Evolutionary conservation across 1,284 basidiomycete species (phyloP).

Genomic region (Cryptococcus sp.): DNA sequence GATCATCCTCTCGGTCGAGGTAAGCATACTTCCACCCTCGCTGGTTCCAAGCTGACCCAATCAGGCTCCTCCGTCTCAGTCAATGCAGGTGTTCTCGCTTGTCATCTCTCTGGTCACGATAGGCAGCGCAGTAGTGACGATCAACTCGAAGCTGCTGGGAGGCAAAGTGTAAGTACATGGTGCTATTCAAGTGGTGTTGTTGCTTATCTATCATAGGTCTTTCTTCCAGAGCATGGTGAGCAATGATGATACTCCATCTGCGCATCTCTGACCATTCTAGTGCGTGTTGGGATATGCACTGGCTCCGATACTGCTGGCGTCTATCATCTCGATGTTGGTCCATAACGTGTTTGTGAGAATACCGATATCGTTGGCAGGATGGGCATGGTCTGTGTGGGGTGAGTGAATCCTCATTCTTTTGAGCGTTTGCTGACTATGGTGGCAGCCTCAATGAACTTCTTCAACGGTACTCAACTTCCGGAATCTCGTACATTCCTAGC

Average conservation of each 20-base stretch:
- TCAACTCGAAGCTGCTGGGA: conserved; percentile 93
- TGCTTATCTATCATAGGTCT: conserved; percentile 55
- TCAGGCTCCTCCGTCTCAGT: conserved; percentile 76
- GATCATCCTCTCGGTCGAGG: conserved; percentile 83
- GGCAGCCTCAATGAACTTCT: conserved; percentile 83
- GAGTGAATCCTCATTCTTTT: conserved; percentile 26
- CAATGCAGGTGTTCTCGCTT: conserved; percentile 82
- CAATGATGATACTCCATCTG: background rate
- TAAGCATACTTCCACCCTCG: conserved; percentile 43
- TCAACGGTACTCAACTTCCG: conserved; percentile 87
- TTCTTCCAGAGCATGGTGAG: conserved; percentile 81
- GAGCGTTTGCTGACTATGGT: background rate
- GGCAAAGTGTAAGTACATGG: conserved; percentile 73
- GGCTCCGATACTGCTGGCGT: conserved; percentile 82
- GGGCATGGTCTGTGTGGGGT: conserved; percentile 97
- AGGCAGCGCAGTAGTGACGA: conserved; percentile 79
- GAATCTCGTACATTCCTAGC: conserved; percentile 80
- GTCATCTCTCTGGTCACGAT: conserved; percentile 86
- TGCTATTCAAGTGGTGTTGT: too few relatives aligned
- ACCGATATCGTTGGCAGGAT: conserved; percentile 74
- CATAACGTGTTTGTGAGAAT: conserved; percentile 77
- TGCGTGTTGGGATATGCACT: conserved; percentile 88
- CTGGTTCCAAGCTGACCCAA: background rate
- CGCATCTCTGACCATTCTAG: conserved; percentile 10
- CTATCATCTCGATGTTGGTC: conserved; percentile 78